Percentiles rank a stretch among this genome's conserved stretches.
Evolutionary conservation across 371 early-diverging fungal species (phyloP).

Genomic region (Smittium mucronatum): DNA sequence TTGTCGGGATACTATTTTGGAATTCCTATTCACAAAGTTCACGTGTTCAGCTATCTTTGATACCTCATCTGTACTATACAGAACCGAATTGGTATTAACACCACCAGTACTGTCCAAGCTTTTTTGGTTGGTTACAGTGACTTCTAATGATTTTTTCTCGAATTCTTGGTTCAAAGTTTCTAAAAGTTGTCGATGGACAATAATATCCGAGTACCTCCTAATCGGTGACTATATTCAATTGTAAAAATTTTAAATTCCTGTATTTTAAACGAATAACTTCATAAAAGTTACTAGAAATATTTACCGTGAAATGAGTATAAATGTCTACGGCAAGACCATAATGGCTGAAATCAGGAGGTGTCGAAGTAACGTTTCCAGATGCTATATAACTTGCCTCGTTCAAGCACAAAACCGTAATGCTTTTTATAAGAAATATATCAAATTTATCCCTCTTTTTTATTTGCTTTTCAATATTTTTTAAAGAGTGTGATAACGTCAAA

Average conservation of each 20-base stretch:
- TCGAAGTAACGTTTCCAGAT: conserved; percentile 40
- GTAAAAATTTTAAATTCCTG: background rate
- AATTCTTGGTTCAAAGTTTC: background rate
- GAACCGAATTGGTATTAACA: background rate
- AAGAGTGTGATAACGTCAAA: conserved; percentile 45
- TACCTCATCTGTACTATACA: background rate
- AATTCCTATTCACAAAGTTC: conserved; percentile 12
- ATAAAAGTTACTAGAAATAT: conserved; percentile 18
- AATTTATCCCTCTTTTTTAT: conserved; percentile 33
- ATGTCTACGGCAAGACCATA: conserved; percentile 76
- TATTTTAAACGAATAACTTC: background rate
- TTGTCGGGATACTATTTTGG: conserved; percentile 62
- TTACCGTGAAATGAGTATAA: conserved; percentile 84
- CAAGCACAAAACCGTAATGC: conserved; percentile 69
- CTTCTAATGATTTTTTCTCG: no score
- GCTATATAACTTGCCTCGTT: conserved; percentile 49
- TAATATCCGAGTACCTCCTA: conserved; percentile 93
- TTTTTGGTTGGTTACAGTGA: no score
- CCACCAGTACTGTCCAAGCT: no score
- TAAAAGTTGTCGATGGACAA: conserved; percentile 82
- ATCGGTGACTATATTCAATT: conserved; percentile 68
- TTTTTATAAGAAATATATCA: conserved; percentile 43
- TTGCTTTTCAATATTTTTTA: conserved; percentile 29
- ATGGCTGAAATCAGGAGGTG: conserved; percentile 42
- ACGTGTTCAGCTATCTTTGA: conserved; percentile 1